Base-by-base conservation (phyloP, 371 early-diverging fungal species). In the Syncephalastrum monosporum region DNA sequence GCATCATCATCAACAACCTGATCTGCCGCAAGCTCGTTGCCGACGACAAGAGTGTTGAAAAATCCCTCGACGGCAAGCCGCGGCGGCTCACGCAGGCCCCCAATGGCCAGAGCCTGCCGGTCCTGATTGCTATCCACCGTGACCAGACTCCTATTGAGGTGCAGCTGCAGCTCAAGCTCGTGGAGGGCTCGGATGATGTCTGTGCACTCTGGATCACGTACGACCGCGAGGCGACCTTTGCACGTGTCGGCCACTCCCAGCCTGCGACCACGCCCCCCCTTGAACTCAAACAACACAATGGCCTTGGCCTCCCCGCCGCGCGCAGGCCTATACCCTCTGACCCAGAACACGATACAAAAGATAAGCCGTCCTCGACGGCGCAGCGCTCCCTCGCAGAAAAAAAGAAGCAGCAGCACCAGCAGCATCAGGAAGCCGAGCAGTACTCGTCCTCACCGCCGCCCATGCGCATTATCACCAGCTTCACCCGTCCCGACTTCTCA, bases 121-220 rank as follows among this genome's bases (percentile, higher is more conserved):
- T 79, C 2, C 65, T 88, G 4, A 63, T 81, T 13, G 87, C 83
- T 6, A 56, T 85, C 15, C 89, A 89, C 62, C 77, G 87, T 17
- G 89, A 89, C 57, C 84, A 83, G 4, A 80, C 84, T 0, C 75
- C 74, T 0, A 71, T 89, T 45, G 79, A 80, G 48, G 72, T 89
- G 33, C 82, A 86, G 47, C 72, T 88, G 19, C 88, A 87, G 50
- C 72, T 87, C 27, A 79, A 87, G 21, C 64, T 82, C 47, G 72
- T 87, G 1, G 70, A 79, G 33, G 74, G 74, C 0, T 61, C 72
- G 1, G 71, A 79, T 15, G 86, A 82, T 17, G 53, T 84, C 43
- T 84, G 71, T 65, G 86, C 88, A 5, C 63, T 87, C 29, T 89
- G 89, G 89, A 83, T 89, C 21, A 83, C 88, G 0, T 89, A 81